A percentile compares a stretch with the other conserved stretches of the same genome.
phyloP scores from a whole-genome alignment of 352 stramenopile genomes.

The Phytophthora pini region DNA sequence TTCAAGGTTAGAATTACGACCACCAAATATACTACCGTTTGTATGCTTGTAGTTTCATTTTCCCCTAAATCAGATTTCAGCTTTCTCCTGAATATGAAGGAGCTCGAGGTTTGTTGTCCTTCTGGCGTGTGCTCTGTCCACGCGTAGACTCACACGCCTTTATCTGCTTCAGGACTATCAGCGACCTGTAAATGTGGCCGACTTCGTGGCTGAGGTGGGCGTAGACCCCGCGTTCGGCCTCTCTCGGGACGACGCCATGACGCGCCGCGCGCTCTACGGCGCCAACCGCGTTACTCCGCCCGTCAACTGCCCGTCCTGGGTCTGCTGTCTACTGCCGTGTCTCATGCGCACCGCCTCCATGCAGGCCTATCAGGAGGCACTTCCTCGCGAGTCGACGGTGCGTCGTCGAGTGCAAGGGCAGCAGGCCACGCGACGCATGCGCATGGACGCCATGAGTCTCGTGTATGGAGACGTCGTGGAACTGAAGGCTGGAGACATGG shows the following conservation, averaged over 20 bases:
- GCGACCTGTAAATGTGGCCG: slow-evolving; percentile 40
- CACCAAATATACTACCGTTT: slow-evolving; percentile 1
- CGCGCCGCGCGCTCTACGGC: slow-evolving; percentile 68
- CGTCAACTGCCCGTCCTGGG: slow-evolving; percentile 93
- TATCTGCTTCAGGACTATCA: slow-evolving; percentile 44
- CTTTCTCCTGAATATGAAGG: slow-evolving; percentile 17
- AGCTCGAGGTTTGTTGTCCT: slow-evolving; percentile 14
- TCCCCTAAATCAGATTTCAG: slow-evolving; percentile 22
- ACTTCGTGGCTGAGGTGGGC: slow-evolving; percentile 71
- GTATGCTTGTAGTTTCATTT: background rate
- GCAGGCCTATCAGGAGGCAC: slow-evolving; percentile 85
- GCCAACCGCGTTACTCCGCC: slow-evolving; percentile 92
- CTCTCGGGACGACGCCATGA: slow-evolving; percentile 78
- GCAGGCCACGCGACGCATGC: slow-evolving; percentile 68
- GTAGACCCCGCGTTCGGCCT: slow-evolving; percentile 66
- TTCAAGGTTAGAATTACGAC: background rate
- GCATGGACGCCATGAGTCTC: slow-evolving; percentile 92
- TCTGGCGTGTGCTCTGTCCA: background rate
- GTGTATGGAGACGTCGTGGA: slow-evolving; percentile 94
- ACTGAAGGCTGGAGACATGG: slow-evolving; percentile 87
- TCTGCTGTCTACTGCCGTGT: slow-evolving; percentile 95
- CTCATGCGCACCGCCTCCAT: slow-evolving; percentile 92
- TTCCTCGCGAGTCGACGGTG: slow-evolving; percentile 92
- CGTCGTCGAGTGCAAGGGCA: slow-evolving; percentile 54
- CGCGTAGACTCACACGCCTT: no score